These are phyloP conservation scores for Monosporozyma yasuniensis DNA, from an alignment of 805 yeast genomes.

Conservation along the genomic window DNA sequence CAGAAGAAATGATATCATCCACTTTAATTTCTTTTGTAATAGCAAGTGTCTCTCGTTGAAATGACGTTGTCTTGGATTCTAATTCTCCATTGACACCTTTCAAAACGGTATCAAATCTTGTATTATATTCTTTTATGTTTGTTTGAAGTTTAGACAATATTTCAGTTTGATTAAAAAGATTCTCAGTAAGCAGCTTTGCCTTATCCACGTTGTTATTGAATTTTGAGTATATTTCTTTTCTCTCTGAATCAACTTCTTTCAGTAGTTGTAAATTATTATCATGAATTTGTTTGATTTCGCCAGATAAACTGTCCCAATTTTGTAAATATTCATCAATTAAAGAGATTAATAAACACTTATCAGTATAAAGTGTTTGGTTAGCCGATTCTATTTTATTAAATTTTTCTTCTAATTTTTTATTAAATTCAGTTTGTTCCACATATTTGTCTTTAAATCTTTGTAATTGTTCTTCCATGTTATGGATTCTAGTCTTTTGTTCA, in stretches of 20 bases:
- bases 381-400: conserved; percentile 10
- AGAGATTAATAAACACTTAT: conserved; percentile 7
- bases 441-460: conserved; percentile 34
- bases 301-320: conserved; percentile 10
- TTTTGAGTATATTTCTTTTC: conserved; percentile 9
- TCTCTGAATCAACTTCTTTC: conserved; percentile 9
- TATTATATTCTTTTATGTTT: conserved; percentile 1
- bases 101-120: conserved; percentile 5
- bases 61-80: conserved; percentile 12
- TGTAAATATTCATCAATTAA: conserved; percentile 15
- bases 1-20: background rate
- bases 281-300: conserved; percentile 13
- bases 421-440: conserved; percentile 30
- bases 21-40: background rate
- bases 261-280: conserved; percentile 10
- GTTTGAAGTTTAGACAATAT: background rate
- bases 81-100: conserved; percentile 20
- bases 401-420: conserved; percentile 18
- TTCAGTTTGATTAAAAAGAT: conserved; percentile 12
- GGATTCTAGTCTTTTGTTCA: conserved; percentile 42
- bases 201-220: conserved; percentile 13
- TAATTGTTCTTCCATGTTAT: conserved; percentile 41
- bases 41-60: conserved; percentile 8
- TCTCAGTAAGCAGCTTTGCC: conserved; percentile 10
- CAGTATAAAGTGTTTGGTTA: conserved; percentile 5